Base-by-base conservation (phyloP, 768 basidiomycete genomes). In the Crassisporium funariophilum region DNA sequence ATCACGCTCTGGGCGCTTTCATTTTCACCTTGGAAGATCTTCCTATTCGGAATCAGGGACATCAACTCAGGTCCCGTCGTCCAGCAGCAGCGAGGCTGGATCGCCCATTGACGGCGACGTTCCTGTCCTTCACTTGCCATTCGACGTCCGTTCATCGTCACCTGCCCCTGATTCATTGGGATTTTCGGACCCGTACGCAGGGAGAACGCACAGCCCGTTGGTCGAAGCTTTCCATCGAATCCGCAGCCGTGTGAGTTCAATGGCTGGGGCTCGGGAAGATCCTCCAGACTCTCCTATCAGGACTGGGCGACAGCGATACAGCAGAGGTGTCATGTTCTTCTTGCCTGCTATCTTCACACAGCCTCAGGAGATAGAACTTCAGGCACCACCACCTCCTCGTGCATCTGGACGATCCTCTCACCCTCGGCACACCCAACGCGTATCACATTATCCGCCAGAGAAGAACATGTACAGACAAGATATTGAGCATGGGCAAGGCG, bases 261-360 rank as follows among this genome's bases (percentile, higher is more conserved):
- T 84, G 44, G 66, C 77, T 7, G 67, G 69, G 24, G 62, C 63
- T n/a, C 67, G 69, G 35, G 66, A 68, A 22, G 65, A 70, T 15
- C 52, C 64, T 3, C 72, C 76, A 1, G 73, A 79, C 21, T 75
- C 78, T 1, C 75, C 80, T 33, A 58, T 76, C 35, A 76, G 78
- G 37, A 52, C 54, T 13, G 55, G 54, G 46, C 71, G 78, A 46
- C 70, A 72, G 46, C 63, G 69, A 12, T 58, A 61, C 46, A 76
- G 77, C 38, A 77, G 82, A 31, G 83, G 86, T 24, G 79, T 88
- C 31, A 66, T 91, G 39, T 91, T 88, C 68, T 90, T 91, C 74
- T 75, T 92, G 40, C 90, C 90, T 16, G 86, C 88, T 24, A 83
- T 89, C 56, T 86, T 91, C 62, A 75, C 86, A 72, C 80, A 46